Evolutionary conservation across 2,329 filamentous ascomycete species (phyloP).

Genomic region (Neonectria coccinea): DNA sequence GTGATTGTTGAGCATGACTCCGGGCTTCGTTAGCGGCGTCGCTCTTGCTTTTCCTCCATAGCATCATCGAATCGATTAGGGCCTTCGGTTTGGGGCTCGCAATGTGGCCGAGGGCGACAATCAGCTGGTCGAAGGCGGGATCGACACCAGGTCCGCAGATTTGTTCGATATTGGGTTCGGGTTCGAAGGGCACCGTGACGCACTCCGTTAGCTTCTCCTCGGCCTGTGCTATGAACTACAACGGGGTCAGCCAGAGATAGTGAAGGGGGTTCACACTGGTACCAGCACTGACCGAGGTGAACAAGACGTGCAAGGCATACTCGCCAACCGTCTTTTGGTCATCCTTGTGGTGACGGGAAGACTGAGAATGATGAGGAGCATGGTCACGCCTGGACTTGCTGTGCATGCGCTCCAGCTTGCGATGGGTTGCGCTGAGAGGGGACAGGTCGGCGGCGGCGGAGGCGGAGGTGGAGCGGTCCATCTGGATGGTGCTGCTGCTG

Average conservation of each 20-base stretch:
- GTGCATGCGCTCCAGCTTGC: slow-evolving; percentile 70
- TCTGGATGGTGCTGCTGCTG: slow-evolving; percentile 45
- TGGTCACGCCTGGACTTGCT: slow-evolving; percentile 79
- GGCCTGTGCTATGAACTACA: slow-evolving; percentile 90
- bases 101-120: slow-evolving; percentile 92
- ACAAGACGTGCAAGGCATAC: slow-evolving; percentile 95
- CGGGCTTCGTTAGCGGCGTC: slow-evolving; percentile 83
- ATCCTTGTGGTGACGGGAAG: slow-evolving; percentile 75
- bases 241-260: slow-evolving; percentile 31
- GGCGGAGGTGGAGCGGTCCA: slow-evolving; percentile 62
- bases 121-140: slow-evolving; percentile 90
- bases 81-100: slow-evolving; percentile 94
- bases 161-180: slow-evolving; percentile 85
- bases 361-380: slow-evolving; percentile 80
- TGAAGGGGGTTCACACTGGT: slow-evolving; percentile 3
- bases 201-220: slow-evolving; percentile 95
- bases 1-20: slow-evolving; percentile 66
- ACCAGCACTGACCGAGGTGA: slow-evolving; percentile 78
- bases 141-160: slow-evolving; percentile 94
- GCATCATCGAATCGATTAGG: slow-evolving; percentile 96
- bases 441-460: slow-evolving; percentile 60
- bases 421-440: slow-evolving; percentile 59
- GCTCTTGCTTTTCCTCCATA: slow-evolving; percentile 96
- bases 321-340: slow-evolving; percentile 96
- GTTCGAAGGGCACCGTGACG: slow-evolving; percentile 81